phyloP scores from a whole-genome alignment of 2,329 filamentous ascomycete genomes.

The Chaetomium olivaceum region DNA sequence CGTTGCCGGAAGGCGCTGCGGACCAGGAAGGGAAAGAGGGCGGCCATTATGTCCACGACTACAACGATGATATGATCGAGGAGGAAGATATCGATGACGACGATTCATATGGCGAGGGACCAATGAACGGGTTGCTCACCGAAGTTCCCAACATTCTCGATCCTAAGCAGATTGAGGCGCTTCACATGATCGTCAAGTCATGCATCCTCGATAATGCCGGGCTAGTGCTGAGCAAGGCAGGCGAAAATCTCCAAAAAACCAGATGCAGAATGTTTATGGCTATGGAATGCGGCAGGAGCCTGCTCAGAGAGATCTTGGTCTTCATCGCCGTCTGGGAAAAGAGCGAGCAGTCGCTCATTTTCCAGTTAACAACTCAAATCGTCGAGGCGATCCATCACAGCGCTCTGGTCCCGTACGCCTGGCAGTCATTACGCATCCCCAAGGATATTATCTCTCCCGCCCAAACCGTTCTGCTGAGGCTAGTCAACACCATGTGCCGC shows the following conservation, averaged over 20 bases:
- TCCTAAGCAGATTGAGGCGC: slow-evolving; percentile 89
- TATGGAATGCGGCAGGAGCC: slow-evolving; percentile 84
- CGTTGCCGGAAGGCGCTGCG: slow-evolving; percentile 34
- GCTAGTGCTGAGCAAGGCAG: slow-evolving; percentile 64
- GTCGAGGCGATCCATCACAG: slow-evolving; percentile 90
- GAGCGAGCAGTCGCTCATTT: slow-evolving; percentile 88
- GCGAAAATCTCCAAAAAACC: slow-evolving; percentile 85
- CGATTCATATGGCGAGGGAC: slow-evolving; percentile 76
- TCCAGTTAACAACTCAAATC: slow-evolving; percentile 94
- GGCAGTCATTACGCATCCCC: slow-evolving; percentile 85
- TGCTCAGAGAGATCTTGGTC: slow-evolving; percentile 86
- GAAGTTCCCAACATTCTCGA: slow-evolving; percentile 94
- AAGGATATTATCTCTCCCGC: slow-evolving; percentile 97
- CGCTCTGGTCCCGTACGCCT: slow-evolving; percentile 86
- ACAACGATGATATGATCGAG: slow-evolving; percentile 58
- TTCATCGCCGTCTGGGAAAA: slow-evolving; percentile 98
- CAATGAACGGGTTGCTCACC: slow-evolving; percentile 80
- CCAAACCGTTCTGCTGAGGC: slow-evolving; percentile 87
- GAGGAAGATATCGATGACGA: slow-evolving; percentile 72
- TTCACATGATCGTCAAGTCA: slow-evolving; percentile 97
- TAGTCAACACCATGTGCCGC: slow-evolving; percentile 87
- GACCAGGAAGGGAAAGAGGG: slow-evolving; percentile 27
- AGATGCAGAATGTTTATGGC: slow-evolving; percentile 87
- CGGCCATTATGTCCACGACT: slow-evolving; percentile 37
- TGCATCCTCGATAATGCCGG: slow-evolving; percentile 84